Evolutionary conservation across 805 yeast species (phyloP).

Genomic region (Saccharomycopsis sp.): DNA sequence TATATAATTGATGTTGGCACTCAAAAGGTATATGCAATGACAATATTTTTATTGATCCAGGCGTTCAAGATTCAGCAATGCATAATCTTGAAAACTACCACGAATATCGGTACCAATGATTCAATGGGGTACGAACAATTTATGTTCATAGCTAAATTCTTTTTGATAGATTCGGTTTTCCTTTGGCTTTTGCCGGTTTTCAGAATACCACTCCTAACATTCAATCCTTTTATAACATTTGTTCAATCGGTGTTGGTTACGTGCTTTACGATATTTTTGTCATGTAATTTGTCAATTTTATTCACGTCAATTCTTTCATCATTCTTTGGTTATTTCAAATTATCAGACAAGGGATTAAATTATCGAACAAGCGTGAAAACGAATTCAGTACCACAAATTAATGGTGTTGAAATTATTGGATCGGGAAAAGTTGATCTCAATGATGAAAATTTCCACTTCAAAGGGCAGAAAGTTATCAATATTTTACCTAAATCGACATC

Average conservation of each 20-base stretch:
- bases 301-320: conserved; percentile 14
- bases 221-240: conserved; percentile 42
- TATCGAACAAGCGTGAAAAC: conserved; percentile 26
- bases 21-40: conserved; percentile 63
- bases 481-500: conserved; percentile 91
- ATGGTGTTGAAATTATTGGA: conserved; percentile 13
- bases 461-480: conserved; percentile 80
- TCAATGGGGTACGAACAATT: conserved; percentile 11
- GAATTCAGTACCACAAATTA: conserved; percentile 21
- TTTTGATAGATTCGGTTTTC: conserved; percentile 63
- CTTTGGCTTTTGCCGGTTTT: conserved; percentile 66
- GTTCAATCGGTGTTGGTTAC: conserved; percentile 24
- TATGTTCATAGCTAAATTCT: conserved; percentile 50
- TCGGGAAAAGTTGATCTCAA: background rate
- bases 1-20: conserved; percentile 62
- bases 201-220: conserved; percentile 68
- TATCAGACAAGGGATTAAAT: no score
- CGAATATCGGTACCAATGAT: conserved; percentile 4
- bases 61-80: conserved; percentile 79
- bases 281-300: conserved; percentile 16
- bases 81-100: conserved; percentile 41
- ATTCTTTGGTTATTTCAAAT: conserved; percentile 2
- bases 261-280: conserved; percentile 18
- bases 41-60: conserved; percentile 68
- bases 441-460: conserved; percentile 52